Base-by-base conservation (phyloP, 2,329 filamentous ascomycete genomes). In the Colletotrichum cordylinicola region DNA sequence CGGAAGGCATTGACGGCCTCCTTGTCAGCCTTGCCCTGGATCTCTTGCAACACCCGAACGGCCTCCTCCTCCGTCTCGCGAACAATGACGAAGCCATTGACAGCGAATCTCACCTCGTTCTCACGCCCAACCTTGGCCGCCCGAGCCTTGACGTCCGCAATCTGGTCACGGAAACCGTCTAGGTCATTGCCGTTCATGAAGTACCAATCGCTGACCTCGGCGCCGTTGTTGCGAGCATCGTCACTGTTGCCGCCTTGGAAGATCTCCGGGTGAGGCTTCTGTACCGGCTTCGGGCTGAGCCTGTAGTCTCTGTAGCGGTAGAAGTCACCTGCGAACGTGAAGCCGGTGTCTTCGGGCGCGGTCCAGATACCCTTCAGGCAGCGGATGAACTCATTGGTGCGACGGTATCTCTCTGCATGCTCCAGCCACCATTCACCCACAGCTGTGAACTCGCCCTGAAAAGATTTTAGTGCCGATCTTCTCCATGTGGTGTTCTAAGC, bases 111-210 rank as follows among this genome's bases (percentile, higher is more conserved):
- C 16, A 89, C 85, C 72, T 88, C 78, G 24, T 84, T 82, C 10
- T 70, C 70, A 67, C 88, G 84, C 12, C 86, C 86, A 13, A 85
- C 80, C 74, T 86, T 86, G 70, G 82, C 82, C 4, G 88, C 88
- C 1, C 87, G 83, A 61, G 84, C 85, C 70, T 85, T 86, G 6
- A 90, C 88, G 75, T 89, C 88, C 2, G 81, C 81, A 58, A 90
- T 90, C 79, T 90, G 88, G 12, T 82, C 81, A 58, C 87, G 84
- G 80, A 90, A 89, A 3, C 88, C 88, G 67, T 89, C 88, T 12
- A 90, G 84, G 3, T 88, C 88, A 78, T 90, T 90, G n/a, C 88
- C 88, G 78, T 90, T 90, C 88, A 90, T 90, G 78, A 90, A 90
- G 78, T 90, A 90, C 81, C 87, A 89, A 74, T 90, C 88, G 4